Conservation (phyloP, 2,329 filamentous ascomycete species). For the Ceratocystis albifundus region DNA sequence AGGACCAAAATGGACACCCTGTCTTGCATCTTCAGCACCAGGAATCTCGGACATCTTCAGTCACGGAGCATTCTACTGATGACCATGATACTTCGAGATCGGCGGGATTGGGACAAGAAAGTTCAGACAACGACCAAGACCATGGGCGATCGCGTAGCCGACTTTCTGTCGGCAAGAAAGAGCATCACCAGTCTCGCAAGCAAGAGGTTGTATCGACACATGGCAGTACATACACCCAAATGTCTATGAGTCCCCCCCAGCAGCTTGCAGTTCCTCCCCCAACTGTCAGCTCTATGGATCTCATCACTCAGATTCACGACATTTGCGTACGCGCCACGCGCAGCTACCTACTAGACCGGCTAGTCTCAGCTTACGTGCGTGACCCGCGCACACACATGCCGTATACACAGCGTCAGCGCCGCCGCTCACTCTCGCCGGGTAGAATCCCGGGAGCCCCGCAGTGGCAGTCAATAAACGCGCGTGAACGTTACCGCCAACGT, state of each 20-base stretch:
- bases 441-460: not conserved
- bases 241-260: not conserved
- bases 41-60: not conserved
- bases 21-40: slow-evolving; percentile 14
- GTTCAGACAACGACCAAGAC: not conserved
- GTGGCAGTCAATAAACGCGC: not conserved
- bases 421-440: slow-evolving; percentile 12
- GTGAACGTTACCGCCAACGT: slow-evolving; percentile 11
- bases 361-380: slow-evolving; percentile 25
- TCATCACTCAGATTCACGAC: slow-evolving; percentile 24
- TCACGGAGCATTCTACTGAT: not conserved
- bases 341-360: slow-evolving; percentile 25
- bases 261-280: not conserved
- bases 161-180: not conserved
- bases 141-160: not conserved
- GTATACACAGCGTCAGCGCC: slow-evolving; percentile 11
- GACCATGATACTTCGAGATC: not conserved
- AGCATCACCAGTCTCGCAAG: no score
- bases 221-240: not conserved
- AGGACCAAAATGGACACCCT: not conserved
- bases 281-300: slow-evolving; percentile 9
- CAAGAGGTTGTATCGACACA: not conserved
- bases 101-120: not conserved
- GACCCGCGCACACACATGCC: slow-evolving; percentile 16
- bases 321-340: slow-evolving; percentile 26